These are phyloP conservation scores for Cyclanthera cordifolia DNA, from an alignment of 306 rosid genomes.

Conservation along the genomic window DNA sequence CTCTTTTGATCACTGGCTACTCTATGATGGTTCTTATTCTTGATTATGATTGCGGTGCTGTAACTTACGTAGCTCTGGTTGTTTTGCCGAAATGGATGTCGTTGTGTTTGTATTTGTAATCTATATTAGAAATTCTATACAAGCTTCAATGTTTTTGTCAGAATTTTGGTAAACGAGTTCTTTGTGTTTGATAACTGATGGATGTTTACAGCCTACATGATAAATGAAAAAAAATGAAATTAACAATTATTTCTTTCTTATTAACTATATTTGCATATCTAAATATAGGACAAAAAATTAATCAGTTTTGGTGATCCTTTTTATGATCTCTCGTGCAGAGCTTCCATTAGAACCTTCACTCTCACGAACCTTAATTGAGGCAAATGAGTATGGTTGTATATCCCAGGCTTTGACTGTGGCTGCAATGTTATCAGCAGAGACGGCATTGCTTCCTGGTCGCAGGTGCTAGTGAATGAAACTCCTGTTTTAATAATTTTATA, in stretches of 20 bases:
- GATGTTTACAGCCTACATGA: background rate
- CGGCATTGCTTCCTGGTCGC: conserved; percentile 64
- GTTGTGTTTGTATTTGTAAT: background rate
- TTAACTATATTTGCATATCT: background rate
- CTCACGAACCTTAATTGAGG: conserved; percentile 84
- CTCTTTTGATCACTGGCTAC: too few relatives aligned
- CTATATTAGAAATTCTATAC: background rate
- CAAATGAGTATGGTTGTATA: conserved; percentile 67
- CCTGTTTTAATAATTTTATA: background rate
- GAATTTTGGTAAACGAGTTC: background rate
- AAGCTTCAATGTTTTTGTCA: background rate
- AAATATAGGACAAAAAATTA: background rate
- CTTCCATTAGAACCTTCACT: conserved; percentile 96
- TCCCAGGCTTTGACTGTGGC: conserved; percentile 87
- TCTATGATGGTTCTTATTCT: conserved; percentile 3
- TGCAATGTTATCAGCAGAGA: conserved; percentile 87
- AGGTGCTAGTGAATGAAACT: conserved; percentile 34
- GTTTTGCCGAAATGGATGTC: background rate
- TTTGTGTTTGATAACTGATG: background rate
- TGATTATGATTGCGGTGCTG: background rate
- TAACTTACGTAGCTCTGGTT: background rate
- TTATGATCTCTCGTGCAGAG: conserved; percentile 34
- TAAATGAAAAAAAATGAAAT: background rate
- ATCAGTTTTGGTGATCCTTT: background rate
- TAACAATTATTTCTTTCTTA: background rate